Base-by-base conservation (phyloP, 768 basidiomycete genomes). In the Auricularia heimuer region DNA sequence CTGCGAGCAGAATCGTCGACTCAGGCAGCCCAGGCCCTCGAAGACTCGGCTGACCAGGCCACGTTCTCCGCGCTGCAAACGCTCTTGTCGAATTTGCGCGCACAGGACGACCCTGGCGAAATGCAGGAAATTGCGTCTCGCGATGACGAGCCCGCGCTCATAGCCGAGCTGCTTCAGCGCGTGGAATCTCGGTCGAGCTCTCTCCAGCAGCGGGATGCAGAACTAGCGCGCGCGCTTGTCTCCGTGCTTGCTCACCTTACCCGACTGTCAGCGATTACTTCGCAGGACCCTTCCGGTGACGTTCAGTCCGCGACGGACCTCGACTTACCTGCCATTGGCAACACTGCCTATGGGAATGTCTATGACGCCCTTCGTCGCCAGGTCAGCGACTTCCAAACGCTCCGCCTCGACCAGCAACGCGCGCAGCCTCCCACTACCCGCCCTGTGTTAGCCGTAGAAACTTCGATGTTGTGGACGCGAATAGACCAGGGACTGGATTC, bases 401-500 rank as follows among this genome's bases (percentile, higher is more conserved):
- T 85, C 68, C 78, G 83, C 3, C 77, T 79, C 36, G 78, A 82
- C 3, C 79, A 78, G 58, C 72, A 77, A 18, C 76, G 74, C 4
- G 67, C 47, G 75, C 16, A 69, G 78, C 10, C 68, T 75, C 3
- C 74, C 75, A 6, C 77, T 73, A 77, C 29, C 77, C 67, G 81
- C 24, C 84, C 85, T 3, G 77, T 78, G 12, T 76, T 80, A 42
- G 79, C 72, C 10, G 83, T 88, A 1, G 85, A 89, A 70, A 75
- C 80, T 1, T 81, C 87, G 0, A 77, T 92, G 12, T 76, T 94
- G 0, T 94, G 92, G 91, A 77, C 83, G 2, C 79, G 82, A 39
- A 85, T 94, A 36, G 90, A 92, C 68, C 80, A 84, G 62, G 83
- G 92, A 61, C 80, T 93, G 2, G 92, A 92, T 68, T 77, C 75